A percentile compares a stretch with the other conserved stretches of the same genome.
phyloP scores from a whole-genome alignment of 441 rosid species.

The Erodium texanum region DNA sequence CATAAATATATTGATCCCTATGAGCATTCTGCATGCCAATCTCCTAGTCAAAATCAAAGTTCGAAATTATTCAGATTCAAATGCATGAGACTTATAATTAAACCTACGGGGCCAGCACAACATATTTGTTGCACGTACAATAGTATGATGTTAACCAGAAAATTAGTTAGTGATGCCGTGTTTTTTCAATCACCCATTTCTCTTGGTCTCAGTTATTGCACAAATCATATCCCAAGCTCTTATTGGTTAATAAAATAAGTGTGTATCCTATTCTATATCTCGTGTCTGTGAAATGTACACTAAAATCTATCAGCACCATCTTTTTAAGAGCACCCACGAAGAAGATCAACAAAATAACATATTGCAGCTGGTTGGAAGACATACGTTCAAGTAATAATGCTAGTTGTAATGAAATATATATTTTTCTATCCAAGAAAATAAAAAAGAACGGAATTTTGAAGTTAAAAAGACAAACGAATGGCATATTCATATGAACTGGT shows the following conservation, averaged over 20 bases:
- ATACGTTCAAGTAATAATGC: too few relatives aligned
- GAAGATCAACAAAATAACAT: not conserved
- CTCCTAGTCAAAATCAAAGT: not conserved
- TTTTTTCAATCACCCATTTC: not conserved
- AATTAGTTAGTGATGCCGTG: not conserved
- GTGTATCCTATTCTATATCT: not conserved
- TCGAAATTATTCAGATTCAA: not conserved
- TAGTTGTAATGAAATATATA: too few relatives aligned
- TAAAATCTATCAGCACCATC: too few relatives aligned
- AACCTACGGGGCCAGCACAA: not conserved
- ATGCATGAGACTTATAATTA: not conserved
- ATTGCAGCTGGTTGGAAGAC: not conserved
- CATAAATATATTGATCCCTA: constrained; percentile 40
- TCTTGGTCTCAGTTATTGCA: not conserved
- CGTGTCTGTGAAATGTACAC: not conserved
- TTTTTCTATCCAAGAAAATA: too few relatives aligned
- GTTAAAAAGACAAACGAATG: not conserved
- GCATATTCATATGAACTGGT: not conserved
- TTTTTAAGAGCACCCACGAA: not conserved
- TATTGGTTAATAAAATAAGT: not conserved
- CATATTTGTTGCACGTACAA: not conserved
- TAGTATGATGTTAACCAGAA: not conserved
- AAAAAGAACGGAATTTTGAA: too few relatives aligned
- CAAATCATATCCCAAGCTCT: not conserved
- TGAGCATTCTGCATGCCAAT: constrained; percentile 46